These are phyloP conservation scores for Volvox carteri DNA, from an alignment of 163 green algal species.

Conservation along the genomic window DNA sequence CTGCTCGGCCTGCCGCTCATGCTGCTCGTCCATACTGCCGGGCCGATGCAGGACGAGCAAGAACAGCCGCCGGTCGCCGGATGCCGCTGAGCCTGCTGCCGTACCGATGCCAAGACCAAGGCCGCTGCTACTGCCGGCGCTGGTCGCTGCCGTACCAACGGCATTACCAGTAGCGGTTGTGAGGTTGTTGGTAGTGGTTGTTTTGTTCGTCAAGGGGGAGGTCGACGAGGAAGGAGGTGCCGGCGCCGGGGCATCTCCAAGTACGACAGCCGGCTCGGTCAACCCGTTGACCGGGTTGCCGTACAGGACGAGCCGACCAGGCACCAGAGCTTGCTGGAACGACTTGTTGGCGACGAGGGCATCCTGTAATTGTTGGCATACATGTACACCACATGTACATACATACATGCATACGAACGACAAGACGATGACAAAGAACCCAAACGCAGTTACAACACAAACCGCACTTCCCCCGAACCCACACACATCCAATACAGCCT, in stretches of 20 bases:
- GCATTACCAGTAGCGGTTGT: background rate
- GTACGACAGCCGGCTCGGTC: slow-evolving; percentile 79
- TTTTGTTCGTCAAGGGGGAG: background rate
- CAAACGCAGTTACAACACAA: too few species aligned
- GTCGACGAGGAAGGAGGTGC: background rate
- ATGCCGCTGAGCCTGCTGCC: background rate
- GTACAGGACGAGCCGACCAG: slow-evolving; percentile 81
- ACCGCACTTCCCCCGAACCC: background rate
- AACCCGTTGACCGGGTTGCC: slow-evolving; percentile 74
- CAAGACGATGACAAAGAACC: too few species aligned
- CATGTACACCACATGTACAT: background rate
- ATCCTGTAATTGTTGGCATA: slow-evolving; percentile 63
- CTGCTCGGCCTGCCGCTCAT: slow-evolving; percentile 49
- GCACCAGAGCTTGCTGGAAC: slow-evolving; percentile 74
- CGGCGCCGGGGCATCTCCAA: slow-evolving; percentile 53
- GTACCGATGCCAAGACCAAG: background rate
- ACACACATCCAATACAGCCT: slow-evolving; percentile 18
- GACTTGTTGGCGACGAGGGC: slow-evolving; percentile 67
- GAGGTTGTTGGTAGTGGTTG: background rate
- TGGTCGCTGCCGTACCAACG: background rate
- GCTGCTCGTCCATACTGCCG: slow-evolving; percentile 54
- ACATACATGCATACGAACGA: too few species aligned
- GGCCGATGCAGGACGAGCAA: slow-evolving; percentile 66
- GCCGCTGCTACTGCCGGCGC: background rate
- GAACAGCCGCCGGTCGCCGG: slow-evolving; percentile 58